A percentile compares a stretch with the other conserved stretches of the same genome.
Conservation (phyloP, 2,329 filamentous ascomycete genomes). For the Cladosporium sp. region DNA sequence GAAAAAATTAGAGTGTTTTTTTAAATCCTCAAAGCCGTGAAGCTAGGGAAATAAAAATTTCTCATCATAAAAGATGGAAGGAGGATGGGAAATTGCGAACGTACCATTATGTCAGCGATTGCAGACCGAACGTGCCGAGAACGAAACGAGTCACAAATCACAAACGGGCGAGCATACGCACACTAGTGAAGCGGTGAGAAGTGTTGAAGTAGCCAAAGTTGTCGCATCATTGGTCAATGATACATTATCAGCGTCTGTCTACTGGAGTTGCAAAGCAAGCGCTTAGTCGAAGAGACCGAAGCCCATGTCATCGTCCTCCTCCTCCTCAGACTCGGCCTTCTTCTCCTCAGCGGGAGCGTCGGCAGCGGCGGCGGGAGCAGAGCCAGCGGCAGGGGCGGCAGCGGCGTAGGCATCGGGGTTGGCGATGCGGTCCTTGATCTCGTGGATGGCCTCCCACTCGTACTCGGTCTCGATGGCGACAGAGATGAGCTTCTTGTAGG, state of each 20-base stretch:
- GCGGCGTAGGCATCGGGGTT: slow-evolving; percentile 96
- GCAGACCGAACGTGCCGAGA: neutral
- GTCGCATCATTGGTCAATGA: slow-evolving; percentile 16
- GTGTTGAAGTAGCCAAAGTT: slow-evolving; percentile 16
- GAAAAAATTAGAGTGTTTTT: slow-evolving; percentile 71
- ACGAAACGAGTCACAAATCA: slow-evolving; percentile 14
- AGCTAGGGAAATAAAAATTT: slow-evolving; percentile 63
- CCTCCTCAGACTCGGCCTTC: slow-evolving; percentile 59
- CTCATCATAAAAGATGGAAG: slow-evolving; percentile 53
- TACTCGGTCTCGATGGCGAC: slow-evolving; percentile 86
- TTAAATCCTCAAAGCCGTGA: slow-evolving; percentile 54
- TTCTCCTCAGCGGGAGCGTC: slow-evolving; percentile 53
- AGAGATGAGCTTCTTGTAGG: slow-evolving; percentile 94
- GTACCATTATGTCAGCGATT: slow-evolving; percentile 30
- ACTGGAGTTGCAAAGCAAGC: slow-evolving; percentile 10
- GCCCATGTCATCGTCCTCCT: slow-evolving; percentile 55
- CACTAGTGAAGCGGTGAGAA: slow-evolving; percentile 4
- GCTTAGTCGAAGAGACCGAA: slow-evolving; percentile 54
- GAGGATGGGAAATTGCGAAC: slow-evolving; percentile 19
- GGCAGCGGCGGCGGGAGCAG: slow-evolving; percentile 48
- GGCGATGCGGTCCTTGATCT: slow-evolving; percentile 99
- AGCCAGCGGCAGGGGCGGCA: slow-evolving; percentile 64
- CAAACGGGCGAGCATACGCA: neutral
- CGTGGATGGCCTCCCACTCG: slow-evolving; percentile 91
- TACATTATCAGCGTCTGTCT: slow-evolving; percentile 11